Conservation (phyloP, 176 grass and related monocot genomes). For the Alopecurus myosuroides region DNA sequence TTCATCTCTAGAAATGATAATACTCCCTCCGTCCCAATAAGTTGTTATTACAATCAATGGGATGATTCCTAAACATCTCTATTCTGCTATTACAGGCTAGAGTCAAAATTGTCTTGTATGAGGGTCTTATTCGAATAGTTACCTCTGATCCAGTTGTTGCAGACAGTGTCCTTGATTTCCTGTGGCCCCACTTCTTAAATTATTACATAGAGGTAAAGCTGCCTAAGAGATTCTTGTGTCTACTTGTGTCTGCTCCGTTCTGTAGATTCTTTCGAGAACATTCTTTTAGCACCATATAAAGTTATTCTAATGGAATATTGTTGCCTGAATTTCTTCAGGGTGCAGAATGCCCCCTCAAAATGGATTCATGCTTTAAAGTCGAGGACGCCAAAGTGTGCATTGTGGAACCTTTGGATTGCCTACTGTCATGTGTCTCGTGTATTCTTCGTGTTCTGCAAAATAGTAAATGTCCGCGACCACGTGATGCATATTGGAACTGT, state of each 20-base stretch:
- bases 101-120: conserved; percentile 74
- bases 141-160: conserved; percentile 47
- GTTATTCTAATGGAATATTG: conserved; percentile 20
- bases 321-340: conserved; percentile 43
- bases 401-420: conserved; percentile 63
- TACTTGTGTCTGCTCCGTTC: not conserved
- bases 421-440: conserved; percentile 68
- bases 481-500: conserved; percentile 57
- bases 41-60: too few relatives aligned
- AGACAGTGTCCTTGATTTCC: conserved; percentile 59
- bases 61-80: not conserved
- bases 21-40: too few relatives aligned
- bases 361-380: conserved; percentile 61
- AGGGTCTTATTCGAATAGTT: conserved; percentile 66
- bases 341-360: conserved; percentile 58
- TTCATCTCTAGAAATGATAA: conserved; percentile 13
- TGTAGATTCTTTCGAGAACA: conserved; percentile 3
- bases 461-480: conserved; percentile 42
- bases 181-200: conserved; percentile 77
- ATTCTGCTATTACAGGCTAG: conserved; percentile 52
- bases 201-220: conserved; percentile 66
- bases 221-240: not conserved
- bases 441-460: conserved; percentile 49
- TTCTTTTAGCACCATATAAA: conserved; percentile 21
- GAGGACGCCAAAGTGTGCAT: conserved; percentile 62